A percentile compares a stretch with the other conserved stretches of the same genome.
Evolutionary conservation across 2,329 filamentous ascomycete genomes (phyloP).

Genomic region (Alternaria sp.): DNA sequence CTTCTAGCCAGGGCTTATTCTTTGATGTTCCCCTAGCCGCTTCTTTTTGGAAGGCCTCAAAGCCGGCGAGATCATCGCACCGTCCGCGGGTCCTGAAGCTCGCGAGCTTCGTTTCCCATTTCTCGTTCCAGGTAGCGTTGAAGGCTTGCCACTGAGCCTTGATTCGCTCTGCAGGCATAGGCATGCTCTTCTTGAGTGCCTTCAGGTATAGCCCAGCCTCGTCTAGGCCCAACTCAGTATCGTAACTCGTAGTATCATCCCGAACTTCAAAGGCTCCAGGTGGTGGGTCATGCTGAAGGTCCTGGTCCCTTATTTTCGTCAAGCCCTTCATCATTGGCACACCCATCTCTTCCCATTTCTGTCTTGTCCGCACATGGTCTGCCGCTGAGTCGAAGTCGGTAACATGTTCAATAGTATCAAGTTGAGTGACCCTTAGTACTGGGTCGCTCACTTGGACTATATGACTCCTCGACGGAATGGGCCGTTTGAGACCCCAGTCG

Average conservation of each 20-base stretch:
- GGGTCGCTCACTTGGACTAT: conserved; percentile 75
- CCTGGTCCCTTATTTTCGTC: conserved; percentile 30
- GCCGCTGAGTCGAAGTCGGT: conserved; percentile 87
- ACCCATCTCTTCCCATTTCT: conserved; percentile 86
- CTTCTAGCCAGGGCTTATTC: conserved; percentile 9
- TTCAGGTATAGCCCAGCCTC: conserved; percentile 38
- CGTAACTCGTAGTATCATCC: conserved; percentile 47
- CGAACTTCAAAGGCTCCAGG: conserved; percentile 44
- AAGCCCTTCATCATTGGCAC: conserved; percentile 68
- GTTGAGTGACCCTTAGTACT: conserved; percentile 75
- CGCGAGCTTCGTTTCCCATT: conserved; percentile 17
- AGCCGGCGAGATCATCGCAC: conserved; percentile 3
- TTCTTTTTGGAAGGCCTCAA: conserved; percentile 8
- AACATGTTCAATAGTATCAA: conserved; percentile 86
- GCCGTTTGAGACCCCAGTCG: conserved; percentile 92
- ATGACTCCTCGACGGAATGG: conserved; percentile 74
- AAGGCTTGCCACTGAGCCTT: conserved; percentile 12
- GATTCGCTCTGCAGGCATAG: conserved; percentile 18
- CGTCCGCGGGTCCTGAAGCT: conserved; percentile 11
- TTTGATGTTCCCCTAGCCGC: not conserved
- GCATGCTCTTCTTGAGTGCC: conserved; percentile 37
- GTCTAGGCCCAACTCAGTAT: conserved; percentile 37
- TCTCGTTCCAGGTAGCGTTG: conserved; percentile 15
- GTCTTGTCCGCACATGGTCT: conserved; percentile 80
- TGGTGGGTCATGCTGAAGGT: conserved; percentile 23